phyloP scores from a whole-genome alignment of 768 basidiomycete genomes.

The Mrakia blollopis region DNA sequence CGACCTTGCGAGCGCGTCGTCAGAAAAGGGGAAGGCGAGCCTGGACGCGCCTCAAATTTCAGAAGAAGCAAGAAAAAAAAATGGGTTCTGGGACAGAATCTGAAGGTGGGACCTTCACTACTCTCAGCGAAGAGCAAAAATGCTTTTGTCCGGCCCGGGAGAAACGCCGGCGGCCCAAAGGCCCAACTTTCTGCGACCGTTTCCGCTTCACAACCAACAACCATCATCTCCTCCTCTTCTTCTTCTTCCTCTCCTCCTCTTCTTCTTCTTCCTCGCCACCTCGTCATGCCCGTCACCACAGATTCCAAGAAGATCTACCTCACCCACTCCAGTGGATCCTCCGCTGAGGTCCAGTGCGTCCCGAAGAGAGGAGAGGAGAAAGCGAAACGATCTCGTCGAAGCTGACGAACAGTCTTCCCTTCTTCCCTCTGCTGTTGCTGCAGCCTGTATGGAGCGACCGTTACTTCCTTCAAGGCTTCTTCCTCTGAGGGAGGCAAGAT shows the following conservation, averaged over 20 bases:
- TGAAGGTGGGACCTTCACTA: too few relatives aligned
- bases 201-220: too few relatives aligned
- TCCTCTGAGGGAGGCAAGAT: constrained; percentile 41
- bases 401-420: not conserved
- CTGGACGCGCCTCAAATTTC: too few relatives aligned
- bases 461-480: constrained; percentile 76
- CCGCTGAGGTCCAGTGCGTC: constrained; percentile 31
- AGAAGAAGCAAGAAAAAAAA: too few relatives aligned
- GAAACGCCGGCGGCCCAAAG: too few relatives aligned
- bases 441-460: constrained; percentile 71
- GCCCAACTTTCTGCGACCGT: too few relatives aligned
- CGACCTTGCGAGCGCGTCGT: too few relatives aligned
- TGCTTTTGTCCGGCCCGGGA: too few relatives aligned
- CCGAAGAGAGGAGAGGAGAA: too few relatives aligned
- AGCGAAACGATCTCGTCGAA: not conserved
- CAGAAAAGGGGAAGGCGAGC: too few relatives aligned
- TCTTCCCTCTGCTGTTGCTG: not conserved
- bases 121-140: too few relatives aligned
- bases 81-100: too few relatives aligned
- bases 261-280: not conserved
- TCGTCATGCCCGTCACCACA: constrained; percentile 5
- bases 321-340: constrained; percentile 20
- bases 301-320: constrained; percentile 11
- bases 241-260: not conserved
- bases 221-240: not conserved